Evolutionary conservation across 2,329 filamentous ascomycete species (phyloP), one percentile per base, ranked within the genome.

Genomic region (Podosphaera xanthii): DNA sequence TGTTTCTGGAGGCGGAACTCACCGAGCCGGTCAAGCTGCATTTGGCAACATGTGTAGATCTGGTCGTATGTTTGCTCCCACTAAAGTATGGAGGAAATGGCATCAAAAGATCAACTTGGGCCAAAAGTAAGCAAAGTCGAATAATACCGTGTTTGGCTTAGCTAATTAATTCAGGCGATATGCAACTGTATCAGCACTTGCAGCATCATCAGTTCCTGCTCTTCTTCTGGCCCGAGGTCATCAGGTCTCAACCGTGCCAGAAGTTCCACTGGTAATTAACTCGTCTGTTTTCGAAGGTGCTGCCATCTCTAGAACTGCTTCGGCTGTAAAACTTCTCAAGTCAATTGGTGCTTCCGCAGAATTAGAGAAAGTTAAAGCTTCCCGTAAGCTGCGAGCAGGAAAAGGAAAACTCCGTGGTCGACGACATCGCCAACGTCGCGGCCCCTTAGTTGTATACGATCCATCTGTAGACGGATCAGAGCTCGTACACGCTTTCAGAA

Each of bases 1-100:
- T 96, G 92, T 98, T 76, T 97, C 92, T 74, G 92, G 92, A 83
- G 91, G 92, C 80, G 92, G 92, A 88, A 98, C 92, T 75, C 92
- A 98, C 85, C 91, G 92, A 82, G 92, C 92, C 73, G 92, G 92
- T 81, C 92, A 98, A 82, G 92, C 92, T 76, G 92, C 92, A 70
- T 98, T 97, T 77, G 92, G 92, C 88, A 98, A 98, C 87, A 89
- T 91, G 89, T 98, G 92, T 81, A 90, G 92, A 76, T 95, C 91
- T 74, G 92, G 94, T 81, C 92, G 92, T 79, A 98, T 98, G 92
- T 98, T 98, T 79, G 92, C 92, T 69, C 92, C 92, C 68, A 98
- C 92, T 78, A 98, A 98, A 86, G 86, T 95, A 79, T 98, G 92
- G 94, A 83, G 92, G 76, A 96, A 95, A 82, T 98, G 92, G 94